A percentile compares a stretch with the other conserved stretches of the same genome.
Evolutionary conservation across 1,284 basidiomycete species (phyloP).

Genomic region (Sphaerobolus stellatus): DNA sequence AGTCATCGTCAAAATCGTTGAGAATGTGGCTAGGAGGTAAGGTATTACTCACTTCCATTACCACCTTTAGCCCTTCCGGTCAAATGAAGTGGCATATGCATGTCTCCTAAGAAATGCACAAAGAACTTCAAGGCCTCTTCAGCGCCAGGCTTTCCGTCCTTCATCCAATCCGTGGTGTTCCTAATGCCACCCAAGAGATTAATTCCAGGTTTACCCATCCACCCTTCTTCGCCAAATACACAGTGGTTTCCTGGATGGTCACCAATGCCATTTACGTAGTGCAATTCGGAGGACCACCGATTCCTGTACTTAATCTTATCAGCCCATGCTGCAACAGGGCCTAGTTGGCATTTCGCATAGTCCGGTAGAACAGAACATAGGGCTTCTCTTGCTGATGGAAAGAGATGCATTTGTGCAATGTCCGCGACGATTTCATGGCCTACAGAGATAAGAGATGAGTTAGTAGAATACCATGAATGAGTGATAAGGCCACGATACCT

Average conservation of each 20-base stretch:
- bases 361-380: slow-evolving; percentile 67
- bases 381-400: slow-evolving; percentile 67
- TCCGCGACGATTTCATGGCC: slow-evolving; percentile 92
- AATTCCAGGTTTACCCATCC: slow-evolving; percentile 62
- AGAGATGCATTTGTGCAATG: slow-evolving; percentile 88
- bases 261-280: slow-evolving; percentile 72
- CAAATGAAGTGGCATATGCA: slow-evolving; percentile 90
- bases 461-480: background rate
- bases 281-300: slow-evolving; percentile 68
- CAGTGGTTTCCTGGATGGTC: slow-evolving; percentile 80
- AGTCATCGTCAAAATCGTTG: background rate
- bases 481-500: slow-evolving; percentile 29
- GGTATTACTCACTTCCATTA: slow-evolving; percentile 49
- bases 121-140: slow-evolving; percentile 84
- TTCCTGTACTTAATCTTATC: slow-evolving; percentile 59
- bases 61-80: slow-evolving; percentile 84
- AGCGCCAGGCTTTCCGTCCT: slow-evolving; percentile 38
- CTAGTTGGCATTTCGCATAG: slow-evolving; percentile 67
- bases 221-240: slow-evolving; percentile 74
- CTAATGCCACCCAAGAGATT: slow-evolving; percentile 77
- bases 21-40: too few relatives aligned
- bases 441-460: slow-evolving; percentile 20
- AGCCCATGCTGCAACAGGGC: slow-evolving; percentile 85
- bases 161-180: slow-evolving; percentile 66
- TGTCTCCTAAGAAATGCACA: slow-evolving; percentile 86